Base-by-base conservation (phyloP, 805 yeast species). In the Martiniozyma abietophila region DNA sequence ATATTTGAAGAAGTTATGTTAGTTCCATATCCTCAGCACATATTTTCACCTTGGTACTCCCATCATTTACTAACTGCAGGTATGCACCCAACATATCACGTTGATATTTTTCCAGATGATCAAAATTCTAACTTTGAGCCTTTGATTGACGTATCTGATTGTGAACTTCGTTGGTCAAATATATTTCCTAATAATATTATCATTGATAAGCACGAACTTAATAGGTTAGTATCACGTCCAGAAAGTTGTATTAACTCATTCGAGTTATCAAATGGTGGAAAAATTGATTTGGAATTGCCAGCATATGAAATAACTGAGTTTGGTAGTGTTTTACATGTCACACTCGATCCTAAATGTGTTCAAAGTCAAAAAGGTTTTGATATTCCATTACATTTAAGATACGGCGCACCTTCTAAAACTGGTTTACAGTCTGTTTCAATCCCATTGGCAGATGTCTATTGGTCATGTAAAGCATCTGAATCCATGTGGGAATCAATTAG, bases 301-400 rank as follows among this genome's bases (percentile, higher is more conserved):
- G 40, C 36, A 7, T 57, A 57, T 34, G 43, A 43, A 26, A 38
- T 52, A 3, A 30, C 39, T 6, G 41, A 44, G 11, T 48, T 49
- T 32, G 61, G 62, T 1, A 40, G 47, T 4, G 39, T 47, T 2
- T 6, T 47, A 16, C 36, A 41, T 14, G 18, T 54, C 5, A 34
- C 30, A 7, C 15, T 57, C 27, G 44, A 49, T 14, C 42, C 38
- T 4, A 25, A 42, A 1, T 20, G 42, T 18, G 38, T 46, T 12
- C 8, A 32, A 11, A 25, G 33, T 18, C 21, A 22, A 2, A 48
- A 43, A 8, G 29, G 24, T 6, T 49, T 56, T 32, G 50, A 50
- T 26, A n/a, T 56, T 9, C 61, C 61, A 2, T 34, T 56, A 31
- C 62, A 56, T 45, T 32, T 51, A 24, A 39, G 62, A 19, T 56